These are phyloP conservation scores for Bipolaris gigantea DNA, from an alignment of 2,329 filamentous ascomycete genomes.

Conservation along the genomic window DNA sequence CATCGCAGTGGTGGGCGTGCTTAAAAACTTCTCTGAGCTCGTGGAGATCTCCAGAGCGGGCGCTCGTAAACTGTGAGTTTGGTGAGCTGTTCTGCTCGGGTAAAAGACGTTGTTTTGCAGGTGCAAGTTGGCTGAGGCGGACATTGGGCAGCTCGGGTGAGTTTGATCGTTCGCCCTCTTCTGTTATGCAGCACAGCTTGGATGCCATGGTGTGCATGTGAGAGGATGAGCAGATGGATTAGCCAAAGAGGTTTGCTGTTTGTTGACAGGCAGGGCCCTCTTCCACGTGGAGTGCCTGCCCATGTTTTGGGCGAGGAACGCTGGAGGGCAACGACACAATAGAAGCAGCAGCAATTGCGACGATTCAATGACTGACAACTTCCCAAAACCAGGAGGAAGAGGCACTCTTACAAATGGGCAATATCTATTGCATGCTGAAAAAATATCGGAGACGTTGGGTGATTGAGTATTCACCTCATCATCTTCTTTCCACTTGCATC, in stretches of 20 bases:
- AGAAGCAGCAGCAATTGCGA: background rate
- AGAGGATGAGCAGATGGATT: background rate
- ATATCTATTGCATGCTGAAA: background rate
- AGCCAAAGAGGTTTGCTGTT: background rate
- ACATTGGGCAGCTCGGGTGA: constrained; percentile 42
- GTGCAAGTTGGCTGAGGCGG: constrained; percentile 32
- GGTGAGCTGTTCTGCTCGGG: constrained; percentile 19
- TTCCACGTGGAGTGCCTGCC: constrained; percentile 8
- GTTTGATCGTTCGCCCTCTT: constrained; percentile 29
- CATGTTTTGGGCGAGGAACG: background rate
- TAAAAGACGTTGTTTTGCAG: constrained; percentile 33
- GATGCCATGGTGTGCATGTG: constrained; percentile 29
- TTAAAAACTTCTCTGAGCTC: constrained; percentile 42
- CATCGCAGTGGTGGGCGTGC: constrained; percentile 23
- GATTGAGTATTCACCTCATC: constrained; percentile 31
- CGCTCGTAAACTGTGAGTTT: constrained; percentile 35
- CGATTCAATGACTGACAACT: background rate
- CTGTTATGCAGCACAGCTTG: constrained; percentile 39
- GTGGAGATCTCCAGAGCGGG: constrained; percentile 35
- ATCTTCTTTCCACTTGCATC: constrained; percentile 42
- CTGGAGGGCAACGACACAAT: background rate
- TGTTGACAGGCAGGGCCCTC: background rate
- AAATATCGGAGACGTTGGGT: background rate
- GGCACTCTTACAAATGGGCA: background rate
- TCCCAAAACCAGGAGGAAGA: no score